Conservation (phyloP, 495 filamentous ascomycete species). For the Talaromyces proteolyticus region DNA sequence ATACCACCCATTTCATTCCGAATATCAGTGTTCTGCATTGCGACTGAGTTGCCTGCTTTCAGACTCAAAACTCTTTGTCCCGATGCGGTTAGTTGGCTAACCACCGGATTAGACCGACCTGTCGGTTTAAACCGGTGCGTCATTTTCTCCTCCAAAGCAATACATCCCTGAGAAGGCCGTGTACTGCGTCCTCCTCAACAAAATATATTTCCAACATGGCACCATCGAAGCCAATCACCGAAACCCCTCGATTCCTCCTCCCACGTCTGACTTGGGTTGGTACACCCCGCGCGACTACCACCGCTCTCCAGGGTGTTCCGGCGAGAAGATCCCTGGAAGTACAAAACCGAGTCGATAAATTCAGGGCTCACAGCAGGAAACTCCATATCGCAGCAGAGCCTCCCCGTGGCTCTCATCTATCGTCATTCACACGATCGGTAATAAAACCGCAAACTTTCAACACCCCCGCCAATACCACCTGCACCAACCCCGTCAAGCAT, state of each 20-base stretch:
- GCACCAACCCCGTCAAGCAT: slow-evolving; percentile 29
- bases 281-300: slow-evolving; percentile 27
- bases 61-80: too few species aligned
- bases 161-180: too few species aligned
- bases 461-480: slow-evolving; percentile 11
- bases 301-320: slow-evolving; percentile 22
- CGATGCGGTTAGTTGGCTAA: too few species aligned
- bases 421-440: slow-evolving; percentile 13
- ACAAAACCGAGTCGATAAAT: slow-evolving; percentile 15
- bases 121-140: too few species aligned
- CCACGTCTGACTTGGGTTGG: slow-evolving; percentile 41
- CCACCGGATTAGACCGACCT: too few species aligned
- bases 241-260: slow-evolving; percentile 20
- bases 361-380: slow-evolving; percentile 20
- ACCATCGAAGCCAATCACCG: slow-evolving; percentile 5
- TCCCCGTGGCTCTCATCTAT: slow-evolving; percentile 13
- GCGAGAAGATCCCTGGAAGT: slow-evolving; percentile 15
- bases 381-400: slow-evolving; percentile 10
- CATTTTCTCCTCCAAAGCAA: too few species aligned
- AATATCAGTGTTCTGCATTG: too few species aligned
- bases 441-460: slow-evolving; percentile 6
- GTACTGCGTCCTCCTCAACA: too few species aligned
- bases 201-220: slow-evolving; percentile 7
- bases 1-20: too few species aligned
- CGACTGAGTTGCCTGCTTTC: too few species aligned